These are phyloP conservation scores for Umbelopsis vinacea DNA, from an alignment of 192 early-diverging fungal genomes.

Conservation along the genomic window DNA sequence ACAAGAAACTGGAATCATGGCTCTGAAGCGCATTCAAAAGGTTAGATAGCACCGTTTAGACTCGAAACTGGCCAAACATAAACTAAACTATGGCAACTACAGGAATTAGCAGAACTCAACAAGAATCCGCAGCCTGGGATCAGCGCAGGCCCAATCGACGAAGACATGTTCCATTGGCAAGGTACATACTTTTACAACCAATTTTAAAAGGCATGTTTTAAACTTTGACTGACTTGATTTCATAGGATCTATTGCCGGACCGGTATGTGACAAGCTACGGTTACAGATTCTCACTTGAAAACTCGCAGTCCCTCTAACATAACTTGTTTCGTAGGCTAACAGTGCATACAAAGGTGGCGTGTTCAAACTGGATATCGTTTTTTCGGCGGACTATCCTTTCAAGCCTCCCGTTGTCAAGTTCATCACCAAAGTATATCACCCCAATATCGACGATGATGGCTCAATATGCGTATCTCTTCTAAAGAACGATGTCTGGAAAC, in stretches of 20 bases:
- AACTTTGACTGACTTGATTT: neutral
- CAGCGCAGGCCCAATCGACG: constrained; percentile 58
- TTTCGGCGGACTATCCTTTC: constrained; percentile 78
- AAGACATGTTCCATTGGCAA: constrained; percentile 70
- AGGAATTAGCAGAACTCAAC: constrained; percentile 70
- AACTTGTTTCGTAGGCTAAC: constrained; percentile 39
- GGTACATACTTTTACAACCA: constrained; percentile 37
- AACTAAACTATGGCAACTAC: neutral
- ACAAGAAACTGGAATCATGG: constrained; percentile 26
- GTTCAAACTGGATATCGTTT: constrained; percentile 72
- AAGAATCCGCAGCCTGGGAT: constrained; percentile 65
- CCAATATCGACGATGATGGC: constrained; percentile 76
- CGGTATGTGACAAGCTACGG: constrained; percentile 48
- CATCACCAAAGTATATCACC: constrained; percentile 80
- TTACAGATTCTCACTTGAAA: neutral
- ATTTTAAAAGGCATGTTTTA: neutral
- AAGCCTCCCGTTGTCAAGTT: constrained; percentile 83
- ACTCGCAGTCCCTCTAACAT: neutral
- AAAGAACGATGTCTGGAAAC: constrained; percentile 87
- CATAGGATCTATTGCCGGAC: constrained; percentile 54
- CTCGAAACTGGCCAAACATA: neutral
- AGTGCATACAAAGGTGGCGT: constrained; percentile 74
- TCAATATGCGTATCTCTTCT: constrained; percentile 76
- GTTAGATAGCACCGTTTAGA: constrained; percentile 4
- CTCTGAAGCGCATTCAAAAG: constrained; percentile 43